Evolutionary conservation across 2,329 filamentous ascomycete genomes (phyloP).

Genomic region (Penicillium concentricum): DNA sequence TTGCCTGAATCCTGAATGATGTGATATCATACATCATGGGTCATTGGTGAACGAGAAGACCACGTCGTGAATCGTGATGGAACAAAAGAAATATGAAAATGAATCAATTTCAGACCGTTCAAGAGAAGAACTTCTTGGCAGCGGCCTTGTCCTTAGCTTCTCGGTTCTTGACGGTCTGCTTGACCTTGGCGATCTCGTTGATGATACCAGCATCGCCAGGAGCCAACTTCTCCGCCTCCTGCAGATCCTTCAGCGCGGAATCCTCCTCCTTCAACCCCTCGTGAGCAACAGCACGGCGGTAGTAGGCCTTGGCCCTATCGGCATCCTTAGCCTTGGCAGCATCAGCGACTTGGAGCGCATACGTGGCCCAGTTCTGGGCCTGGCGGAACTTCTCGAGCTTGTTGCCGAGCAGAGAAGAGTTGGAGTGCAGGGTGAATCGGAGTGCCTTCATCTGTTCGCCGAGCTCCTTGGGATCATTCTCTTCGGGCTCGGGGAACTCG

Average conservation of each 20-base stretch:
- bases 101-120: slow-evolving; percentile 18
- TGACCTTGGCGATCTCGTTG: slow-evolving; percentile 74
- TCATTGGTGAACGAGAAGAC: slow-evolving; percentile 8
- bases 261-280: slow-evolving; percentile 82
- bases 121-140: slow-evolving; percentile 86
- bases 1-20: slow-evolving; percentile 14
- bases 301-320: slow-evolving; percentile 87
- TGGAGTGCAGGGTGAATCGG: slow-evolving; percentile 83
- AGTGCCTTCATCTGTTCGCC: slow-evolving; percentile 68
- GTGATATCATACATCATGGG: slow-evolving; percentile 28
- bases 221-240: slow-evolving; percentile 70
- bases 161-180: slow-evolving; percentile 70
- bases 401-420: slow-evolving; percentile 79
- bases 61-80: slow-evolving; percentile 31
- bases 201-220: slow-evolving; percentile 73
- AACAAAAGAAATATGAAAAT: slow-evolving; percentile 3
- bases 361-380: slow-evolving; percentile 66
- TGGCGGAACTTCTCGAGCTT: slow-evolving; percentile 74
- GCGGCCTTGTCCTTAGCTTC: slow-evolving; percentile 87
- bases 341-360: slow-evolving; percentile 65
- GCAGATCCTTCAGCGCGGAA: slow-evolving; percentile 69
- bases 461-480: slow-evolving; percentile 68
- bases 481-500: slow-evolving; percentile 70
- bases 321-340: slow-evolving; percentile 62
- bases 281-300: slow-evolving; percentile 75